Evolutionary conservation across 2,329 filamentous ascomycete genomes (phyloP).

Genomic region (Neurospora sp.): DNA sequence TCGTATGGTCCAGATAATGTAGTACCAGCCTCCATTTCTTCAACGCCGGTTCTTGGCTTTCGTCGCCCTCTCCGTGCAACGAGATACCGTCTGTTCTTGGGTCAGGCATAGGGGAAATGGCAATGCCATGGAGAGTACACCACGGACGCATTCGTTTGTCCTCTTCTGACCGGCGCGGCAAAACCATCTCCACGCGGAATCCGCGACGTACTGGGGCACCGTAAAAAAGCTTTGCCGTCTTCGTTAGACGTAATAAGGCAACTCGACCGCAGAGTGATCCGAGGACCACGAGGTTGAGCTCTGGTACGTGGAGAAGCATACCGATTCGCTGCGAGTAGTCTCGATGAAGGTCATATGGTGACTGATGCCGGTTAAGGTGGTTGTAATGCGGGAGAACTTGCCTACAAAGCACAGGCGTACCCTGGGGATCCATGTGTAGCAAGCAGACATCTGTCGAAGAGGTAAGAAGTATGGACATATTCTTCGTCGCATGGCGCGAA

Average conservation of each 20-base stretch:
- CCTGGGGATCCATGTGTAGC: conserved; percentile 22
- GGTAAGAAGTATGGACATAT: conserved; percentile 33
- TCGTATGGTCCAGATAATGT: conserved; percentile 59
- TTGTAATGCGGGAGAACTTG: conserved; percentile 24
- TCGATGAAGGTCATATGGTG: conserved; percentile 23
- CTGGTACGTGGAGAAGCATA: conserved; percentile 55
- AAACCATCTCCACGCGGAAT: conserved; percentile 43
- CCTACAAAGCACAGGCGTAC: conserved; percentile 19
- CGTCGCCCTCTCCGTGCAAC: conserved; percentile 10
- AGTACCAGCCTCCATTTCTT: conserved; percentile 57
- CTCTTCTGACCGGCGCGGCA: conserved; percentile 40
- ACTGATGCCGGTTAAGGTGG: conserved; percentile 10
- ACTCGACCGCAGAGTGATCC: conserved; percentile 59
- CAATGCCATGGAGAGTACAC: conserved; percentile 55
- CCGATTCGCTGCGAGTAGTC: conserved; percentile 42
- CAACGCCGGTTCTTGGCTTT: conserved; percentile 13
- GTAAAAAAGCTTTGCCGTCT: conserved; percentile 20
- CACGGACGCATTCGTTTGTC: conserved; percentile 29
- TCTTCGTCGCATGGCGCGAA: conserved; percentile 8
- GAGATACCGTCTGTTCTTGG: conserved; percentile 20
- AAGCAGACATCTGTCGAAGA: conserved; percentile 40
- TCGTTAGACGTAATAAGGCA: conserved; percentile 50
- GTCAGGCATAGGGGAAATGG: conserved; percentile 52
- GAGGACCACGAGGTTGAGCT: conserved; percentile 58
- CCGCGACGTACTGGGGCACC: conserved; percentile 24